Evolutionary conservation across 208 protist genomes (phyloP).

Genomic region (Phytomonas serpens): DNA sequence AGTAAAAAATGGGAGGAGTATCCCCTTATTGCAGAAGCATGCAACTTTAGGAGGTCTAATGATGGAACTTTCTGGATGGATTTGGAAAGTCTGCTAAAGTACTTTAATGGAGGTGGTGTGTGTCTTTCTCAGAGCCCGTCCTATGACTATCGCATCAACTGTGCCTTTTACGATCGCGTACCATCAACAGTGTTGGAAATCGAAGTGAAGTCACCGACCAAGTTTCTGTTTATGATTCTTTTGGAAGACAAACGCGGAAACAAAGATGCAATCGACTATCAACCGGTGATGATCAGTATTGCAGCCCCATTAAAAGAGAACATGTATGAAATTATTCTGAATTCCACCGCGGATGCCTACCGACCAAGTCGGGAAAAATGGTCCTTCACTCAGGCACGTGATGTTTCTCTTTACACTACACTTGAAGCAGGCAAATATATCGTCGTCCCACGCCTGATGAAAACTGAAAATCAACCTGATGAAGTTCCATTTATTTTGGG

Average conservation of each 20-base stretch:
- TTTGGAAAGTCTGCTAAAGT: slow-evolving; percentile 61
- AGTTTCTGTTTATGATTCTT: slow-evolving; percentile 64
- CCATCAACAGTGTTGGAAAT: slow-evolving; percentile 69
- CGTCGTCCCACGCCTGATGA: slow-evolving; percentile 62
- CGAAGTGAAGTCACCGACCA: slow-evolving; percentile 43
- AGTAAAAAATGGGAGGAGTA: slow-evolving; percentile 66
- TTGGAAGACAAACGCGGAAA: slow-evolving; percentile 63
- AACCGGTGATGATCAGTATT: slow-evolving; percentile 79
- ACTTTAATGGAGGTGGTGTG: slow-evolving; percentile 81
- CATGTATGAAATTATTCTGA: slow-evolving; percentile 62
- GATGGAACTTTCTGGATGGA: slow-evolving; percentile 82
- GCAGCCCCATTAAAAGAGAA: slow-evolving; percentile 36
- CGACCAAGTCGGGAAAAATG: slow-evolving; percentile 60
- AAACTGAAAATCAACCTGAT: slow-evolving; percentile 16
- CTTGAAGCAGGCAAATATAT: slow-evolving; percentile 64
- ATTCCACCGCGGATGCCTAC: slow-evolving; percentile 58
- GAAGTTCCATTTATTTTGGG: slow-evolving; percentile 47
- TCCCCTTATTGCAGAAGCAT: slow-evolving; percentile 56
- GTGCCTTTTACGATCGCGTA: slow-evolving; percentile 48
- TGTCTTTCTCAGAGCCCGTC: slow-evolving; percentile 50
- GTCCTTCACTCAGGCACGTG: slow-evolving; percentile 73
- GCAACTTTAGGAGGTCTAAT: slow-evolving; percentile 41
- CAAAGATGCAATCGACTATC: slow-evolving; percentile 34
- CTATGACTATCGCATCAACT: slow-evolving; percentile 76
- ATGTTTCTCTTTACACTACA: slow-evolving; percentile 64